Evolutionary conservation across 2,329 filamentous ascomycete genomes (phyloP).

Genomic region (Ilyonectria mors-panacis): DNA sequence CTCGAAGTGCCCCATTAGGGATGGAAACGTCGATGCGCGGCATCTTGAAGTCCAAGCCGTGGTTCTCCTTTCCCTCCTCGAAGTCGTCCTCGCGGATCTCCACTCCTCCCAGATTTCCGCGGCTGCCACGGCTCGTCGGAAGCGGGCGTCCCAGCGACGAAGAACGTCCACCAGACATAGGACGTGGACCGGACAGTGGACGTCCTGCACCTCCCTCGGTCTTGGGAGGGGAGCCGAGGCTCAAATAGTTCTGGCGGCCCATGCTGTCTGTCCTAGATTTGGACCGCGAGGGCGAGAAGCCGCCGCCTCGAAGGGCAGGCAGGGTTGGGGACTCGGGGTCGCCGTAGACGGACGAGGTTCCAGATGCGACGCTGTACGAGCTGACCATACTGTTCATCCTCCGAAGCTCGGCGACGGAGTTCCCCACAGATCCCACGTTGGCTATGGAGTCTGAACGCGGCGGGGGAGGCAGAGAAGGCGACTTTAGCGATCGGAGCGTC

Average conservation of each 20-base stretch:
- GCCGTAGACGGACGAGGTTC: slow-evolving; percentile 47
- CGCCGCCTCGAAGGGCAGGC: slow-evolving; percentile 56
- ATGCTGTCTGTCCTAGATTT: slow-evolving; percentile 51
- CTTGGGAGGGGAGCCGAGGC: slow-evolving; percentile 54
- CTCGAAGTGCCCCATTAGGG: slow-evolving; percentile 28
- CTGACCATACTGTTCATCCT: slow-evolving; percentile 71
- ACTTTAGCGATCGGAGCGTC: slow-evolving; percentile 32
- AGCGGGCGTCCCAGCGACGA: neutral
- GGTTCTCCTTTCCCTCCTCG: slow-evolving; percentile 50
- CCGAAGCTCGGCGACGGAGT: slow-evolving; percentile 66
- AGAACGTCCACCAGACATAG: too few relatives aligned
- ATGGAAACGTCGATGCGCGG: slow-evolving; percentile 34
- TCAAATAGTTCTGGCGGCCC: slow-evolving; percentile 63
- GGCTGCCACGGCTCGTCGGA: slow-evolving; percentile 30
- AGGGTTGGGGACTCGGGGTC: slow-evolving; percentile 58
- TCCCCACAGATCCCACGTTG: slow-evolving; percentile 51
- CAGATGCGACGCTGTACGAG: slow-evolving; percentile 59
- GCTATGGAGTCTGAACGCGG: slow-evolving; percentile 20
- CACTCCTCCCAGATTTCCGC: slow-evolving; percentile 35
- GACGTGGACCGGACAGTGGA: slow-evolving; percentile 2
- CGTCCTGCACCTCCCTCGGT: slow-evolving; percentile 29
- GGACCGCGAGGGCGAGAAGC: slow-evolving; percentile 54
- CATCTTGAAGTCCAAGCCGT: slow-evolving; percentile 33
- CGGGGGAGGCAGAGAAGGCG: slow-evolving; percentile 16
- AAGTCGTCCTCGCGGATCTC: slow-evolving; percentile 42